Evolutionary conservation across 2,329 filamentous ascomycete genomes (phyloP).

Genomic region (Cladobotryum protrusum): DNA sequence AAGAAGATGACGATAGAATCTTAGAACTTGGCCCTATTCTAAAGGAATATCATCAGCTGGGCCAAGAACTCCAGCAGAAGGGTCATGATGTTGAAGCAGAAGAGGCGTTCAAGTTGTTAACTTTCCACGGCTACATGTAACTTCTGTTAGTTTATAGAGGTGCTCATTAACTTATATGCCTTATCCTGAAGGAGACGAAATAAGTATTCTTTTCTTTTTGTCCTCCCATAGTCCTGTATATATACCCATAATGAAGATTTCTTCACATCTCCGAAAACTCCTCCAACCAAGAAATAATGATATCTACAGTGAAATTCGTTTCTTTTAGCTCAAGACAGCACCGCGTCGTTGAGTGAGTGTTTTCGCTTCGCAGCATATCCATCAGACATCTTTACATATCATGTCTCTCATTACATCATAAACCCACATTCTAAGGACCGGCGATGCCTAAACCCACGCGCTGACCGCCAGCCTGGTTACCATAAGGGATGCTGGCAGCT

Average conservation of each 20-base stretch:
- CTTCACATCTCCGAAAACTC: conserved; percentile 6
- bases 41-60: too few relatives aligned
- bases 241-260: conserved; percentile 6
- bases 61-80: too few relatives aligned
- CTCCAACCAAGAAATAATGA: neutral
- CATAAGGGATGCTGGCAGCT: conserved; percentile 16
- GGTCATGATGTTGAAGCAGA: too few relatives aligned
- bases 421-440: conserved; percentile 29
- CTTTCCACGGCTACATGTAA: too few relatives aligned
- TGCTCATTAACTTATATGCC: neutral
- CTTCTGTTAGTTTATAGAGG: too few relatives aligned
- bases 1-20: too few relatives aligned
- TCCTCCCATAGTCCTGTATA: conserved; percentile 4
- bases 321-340: conserved; percentile 5
- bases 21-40: too few relatives aligned
- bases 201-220: neutral
- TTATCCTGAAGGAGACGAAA: neutral
- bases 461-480: conserved; percentile 20
- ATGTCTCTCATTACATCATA: conserved; percentile 3
- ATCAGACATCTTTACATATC: neutral
- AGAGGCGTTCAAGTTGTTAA: too few relatives aligned
- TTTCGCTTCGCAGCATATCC: neutral
- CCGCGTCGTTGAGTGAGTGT: neutral
- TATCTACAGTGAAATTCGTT: conserved; percentile 10
- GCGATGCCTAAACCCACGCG: conserved; percentile 51